phyloP scores from a whole-genome alignment of 2,329 filamentous ascomycete genomes.

The Colletotrichum paranaense region DNA sequence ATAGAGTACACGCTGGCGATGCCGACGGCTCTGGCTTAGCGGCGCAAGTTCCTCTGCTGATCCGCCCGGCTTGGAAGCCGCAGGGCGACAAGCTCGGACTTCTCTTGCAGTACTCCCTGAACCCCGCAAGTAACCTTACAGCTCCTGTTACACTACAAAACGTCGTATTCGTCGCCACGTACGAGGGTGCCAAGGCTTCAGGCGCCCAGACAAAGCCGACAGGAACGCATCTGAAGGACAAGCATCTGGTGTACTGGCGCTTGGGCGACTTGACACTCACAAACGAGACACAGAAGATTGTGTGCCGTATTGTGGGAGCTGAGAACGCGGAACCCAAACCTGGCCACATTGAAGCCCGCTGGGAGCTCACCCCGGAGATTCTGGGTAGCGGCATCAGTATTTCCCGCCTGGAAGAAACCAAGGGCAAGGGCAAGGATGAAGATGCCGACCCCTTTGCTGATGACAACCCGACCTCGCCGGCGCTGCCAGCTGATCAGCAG shows the following conservation, averaged over 20 bases:
- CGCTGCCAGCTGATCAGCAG: constrained; percentile 42
- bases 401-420: constrained; percentile 61
- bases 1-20: constrained; percentile 82
- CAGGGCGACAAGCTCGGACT: constrained; percentile 88
- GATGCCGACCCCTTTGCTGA: constrained; percentile 78
- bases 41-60: constrained; percentile 76
- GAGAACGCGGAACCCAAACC: constrained; percentile 77
- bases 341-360: constrained; percentile 84
- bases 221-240: constrained; percentile 83
- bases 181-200: constrained; percentile 74
- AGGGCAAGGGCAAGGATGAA: constrained; percentile 64
- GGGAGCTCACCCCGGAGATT: constrained; percentile 67
- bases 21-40: constrained; percentile 55
- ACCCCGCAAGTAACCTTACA: constrained; percentile 70
- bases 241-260: constrained; percentile 83
- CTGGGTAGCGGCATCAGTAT: constrained; percentile 75
- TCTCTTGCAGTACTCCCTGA: constrained; percentile 85
- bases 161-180: constrained; percentile 77
- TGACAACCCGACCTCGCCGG: constrained; percentile 39
- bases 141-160: constrained; percentile 69
- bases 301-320: constrained; percentile 82
- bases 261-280: constrained; percentile 79
- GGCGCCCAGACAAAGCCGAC: constrained; percentile 81
- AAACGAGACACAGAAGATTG: constrained; percentile 77
- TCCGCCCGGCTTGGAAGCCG: constrained; percentile 84